Evolutionary conservation across 345 rosid species (phyloP).

Genomic region (Eucalyptus tenuipes): DNA sequence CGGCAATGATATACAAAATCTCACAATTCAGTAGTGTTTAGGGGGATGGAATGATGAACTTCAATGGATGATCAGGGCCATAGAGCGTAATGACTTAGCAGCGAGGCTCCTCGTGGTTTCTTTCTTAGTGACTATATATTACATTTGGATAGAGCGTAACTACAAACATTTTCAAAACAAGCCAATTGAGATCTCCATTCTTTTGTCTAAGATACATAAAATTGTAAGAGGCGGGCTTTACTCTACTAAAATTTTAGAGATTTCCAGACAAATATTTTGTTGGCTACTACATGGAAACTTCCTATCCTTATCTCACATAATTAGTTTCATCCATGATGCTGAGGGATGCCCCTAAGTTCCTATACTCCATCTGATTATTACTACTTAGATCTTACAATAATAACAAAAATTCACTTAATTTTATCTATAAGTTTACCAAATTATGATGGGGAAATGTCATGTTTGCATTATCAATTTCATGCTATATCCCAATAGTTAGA

Average conservation of each 20-base stretch:
- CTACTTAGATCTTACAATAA: background rate
- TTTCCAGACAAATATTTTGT: background rate
- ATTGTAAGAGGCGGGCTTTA: background rate
- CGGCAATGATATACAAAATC: too few species aligned
- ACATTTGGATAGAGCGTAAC: background rate
- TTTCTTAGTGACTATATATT: background rate
- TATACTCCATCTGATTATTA: background rate
- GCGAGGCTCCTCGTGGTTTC: background rate
- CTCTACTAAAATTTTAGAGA: background rate
- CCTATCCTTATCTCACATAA: background rate
- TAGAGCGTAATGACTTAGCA: background rate
- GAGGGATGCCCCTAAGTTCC: background rate
- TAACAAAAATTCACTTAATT: background rate
- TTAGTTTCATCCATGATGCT: background rate
- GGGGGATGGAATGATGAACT: background rate
- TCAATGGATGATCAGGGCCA: background rate
- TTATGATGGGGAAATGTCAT: background rate
- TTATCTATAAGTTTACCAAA: background rate
- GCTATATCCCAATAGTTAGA: background rate
- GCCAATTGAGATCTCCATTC: background rate
- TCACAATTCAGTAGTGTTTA: too few species aligned
- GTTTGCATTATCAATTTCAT: background rate
- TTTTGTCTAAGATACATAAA: background rate
- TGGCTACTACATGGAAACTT: background rate
- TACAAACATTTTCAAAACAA: background rate